Base-by-base conservation (phyloP, 768 basidiomycete genomes). In the Strobilomyces confusus region DNA sequence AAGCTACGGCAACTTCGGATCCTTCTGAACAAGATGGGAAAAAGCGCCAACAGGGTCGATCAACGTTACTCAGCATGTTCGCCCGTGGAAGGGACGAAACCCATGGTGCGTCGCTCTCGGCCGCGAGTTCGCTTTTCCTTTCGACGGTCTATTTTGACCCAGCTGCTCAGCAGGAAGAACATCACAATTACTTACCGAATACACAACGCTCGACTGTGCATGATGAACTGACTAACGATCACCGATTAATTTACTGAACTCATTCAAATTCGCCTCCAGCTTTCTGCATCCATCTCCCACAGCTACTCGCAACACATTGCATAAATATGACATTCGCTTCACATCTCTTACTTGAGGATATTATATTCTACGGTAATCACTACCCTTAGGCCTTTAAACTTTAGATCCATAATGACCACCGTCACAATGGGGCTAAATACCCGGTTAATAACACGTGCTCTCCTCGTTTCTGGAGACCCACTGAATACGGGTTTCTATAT, bases 61-160 rank as follows among this genome's bases (percentile, higher is more conserved):
- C 65, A 30, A 62, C 64, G 47, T 58, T 72, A 30, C 65, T 75
- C 38, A 55, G 61, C 46, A 32, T 70, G 32, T 69, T 69, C 41
- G 38, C 30, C 19, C 69, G 68, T 25, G 63, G 57, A 46, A 70
- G 58, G 54, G 47, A 38, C 34, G 64, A 51, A 22, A 45, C 20
- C 9, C 51, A 20, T 22, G 48, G 30, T 14, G 23, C 34, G 46
- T 41, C 52, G 29, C 44, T 52, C 7, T 41, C 44, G 15, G 48
- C 37, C 4, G 69, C 68, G 54, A 51, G 63, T 43, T 17, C 25
- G 13, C 20, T 34, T 19, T 34, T 36, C 17, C 26, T 29, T 34
- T 15, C 25, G 11, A 23, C n/a, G 0, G 37, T 13, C 30, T 9
- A 8, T 12, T 22, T 30, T 45, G 23, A 52, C 44, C 17, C 7